Conservation (phyloP, 768 basidiomycete genomes). For the Infundibulicybe gibba region DNA sequence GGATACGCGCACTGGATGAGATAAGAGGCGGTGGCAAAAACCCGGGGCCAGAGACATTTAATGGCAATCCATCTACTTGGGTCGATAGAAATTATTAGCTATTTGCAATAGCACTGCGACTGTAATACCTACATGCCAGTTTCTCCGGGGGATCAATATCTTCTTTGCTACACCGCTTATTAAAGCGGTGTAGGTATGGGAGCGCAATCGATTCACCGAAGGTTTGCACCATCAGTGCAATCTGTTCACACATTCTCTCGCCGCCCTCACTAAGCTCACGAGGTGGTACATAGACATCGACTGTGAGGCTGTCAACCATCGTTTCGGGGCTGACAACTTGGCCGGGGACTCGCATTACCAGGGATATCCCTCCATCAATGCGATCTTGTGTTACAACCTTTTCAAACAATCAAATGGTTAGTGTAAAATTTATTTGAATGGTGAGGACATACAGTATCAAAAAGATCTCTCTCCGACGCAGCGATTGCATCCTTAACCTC, state of each 20-base stretch:
- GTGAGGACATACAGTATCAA: conserved; percentile 6
- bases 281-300: conserved; percentile 6
- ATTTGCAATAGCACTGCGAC: background rate
- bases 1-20: conserved; percentile 1
- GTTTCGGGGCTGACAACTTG: background rate
- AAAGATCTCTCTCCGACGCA: conserved; percentile 1
- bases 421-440: too few relatives aligned
- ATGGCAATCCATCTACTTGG: background rate
- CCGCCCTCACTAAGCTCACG: conserved; percentile 2
- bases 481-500: background rate
- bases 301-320: conserved; percentile 1
- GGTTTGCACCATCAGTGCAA: conserved; percentile 7
- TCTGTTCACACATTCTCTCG: conserved; percentile 1
- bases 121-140: background rate
- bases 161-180: conserved; percentile 1
- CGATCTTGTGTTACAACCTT: conserved; percentile 7
- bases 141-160: conserved; percentile 1
- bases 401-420: background rate
- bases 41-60: background rate
- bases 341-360: conserved; percentile 5
- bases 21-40: conserved; percentile 4
- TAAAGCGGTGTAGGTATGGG: conserved; percentile 8
- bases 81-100: background rate
- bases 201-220: conserved; percentile 10
- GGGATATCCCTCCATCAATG: conserved; percentile 7